Conservation (phyloP, 495 filamentous ascomycete genomes). For the Penicillium psychrofluorescens region DNA sequence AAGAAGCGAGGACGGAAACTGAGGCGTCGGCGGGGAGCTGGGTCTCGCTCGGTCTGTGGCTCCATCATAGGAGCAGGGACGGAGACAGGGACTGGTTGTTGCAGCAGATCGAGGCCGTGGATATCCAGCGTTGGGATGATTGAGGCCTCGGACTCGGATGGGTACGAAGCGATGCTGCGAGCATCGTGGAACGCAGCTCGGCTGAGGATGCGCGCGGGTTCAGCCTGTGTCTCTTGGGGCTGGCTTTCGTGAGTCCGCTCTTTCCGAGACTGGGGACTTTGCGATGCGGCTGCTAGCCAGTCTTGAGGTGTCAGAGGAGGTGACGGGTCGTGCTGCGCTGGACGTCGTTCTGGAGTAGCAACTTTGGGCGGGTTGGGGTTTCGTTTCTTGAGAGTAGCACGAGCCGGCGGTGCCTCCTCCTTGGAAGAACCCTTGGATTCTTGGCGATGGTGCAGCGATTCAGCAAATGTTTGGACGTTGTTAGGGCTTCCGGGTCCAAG, state of each 20-base stretch:
- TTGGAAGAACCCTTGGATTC: too few species aligned
- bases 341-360: constrained; percentile 1
- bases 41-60: constrained; percentile 13
- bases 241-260: constrained; percentile 2
- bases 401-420: too few species aligned
- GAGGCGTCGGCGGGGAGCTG: constrained; percentile 22
- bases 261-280: constrained; percentile 15
- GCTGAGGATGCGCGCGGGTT: constrained; percentile 9
- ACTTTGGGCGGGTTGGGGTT: constrained; percentile 15
- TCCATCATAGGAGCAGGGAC: constrained; percentile 6
- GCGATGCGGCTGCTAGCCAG: constrained; percentile 36
- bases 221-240: constrained; percentile 3
- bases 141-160: constrained; percentile 20
- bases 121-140: constrained; percentile 28
- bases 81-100: constrained; percentile 4
- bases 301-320: constrained; percentile 34
- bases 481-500: constrained; percentile 19
- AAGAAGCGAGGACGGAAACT: constrained; percentile 34
- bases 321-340: constrained; percentile 8
- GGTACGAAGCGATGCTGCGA: constrained; percentile 22
- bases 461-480: constrained; percentile 1
- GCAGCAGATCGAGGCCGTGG: constrained; percentile 11
- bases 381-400: neutral
- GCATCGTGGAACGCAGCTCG: constrained; percentile 15
- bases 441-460: too few species aligned